Percentiles rank a stretch among this genome's conserved stretches.
Conservation (phyloP, 139 green algal genomes). For the Trebouxia sp. region DNA sequence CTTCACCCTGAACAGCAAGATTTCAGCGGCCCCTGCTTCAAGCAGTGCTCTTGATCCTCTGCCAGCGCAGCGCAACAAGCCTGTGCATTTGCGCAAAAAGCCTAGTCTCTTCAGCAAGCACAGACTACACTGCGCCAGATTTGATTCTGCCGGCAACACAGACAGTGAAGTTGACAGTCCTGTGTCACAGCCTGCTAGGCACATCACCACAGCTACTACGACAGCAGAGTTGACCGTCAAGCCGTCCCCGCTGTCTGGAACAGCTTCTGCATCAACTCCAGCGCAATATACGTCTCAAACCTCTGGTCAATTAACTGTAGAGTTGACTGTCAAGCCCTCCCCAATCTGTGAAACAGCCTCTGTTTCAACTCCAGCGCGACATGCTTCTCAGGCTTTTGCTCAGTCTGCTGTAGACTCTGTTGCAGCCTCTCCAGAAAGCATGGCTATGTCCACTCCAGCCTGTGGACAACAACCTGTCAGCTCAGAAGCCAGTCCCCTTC, state of each 20-base stretch:
- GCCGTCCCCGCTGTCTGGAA: background rate
- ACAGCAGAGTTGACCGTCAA: no score
- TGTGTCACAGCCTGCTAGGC: background rate
- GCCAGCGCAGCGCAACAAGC: no score
- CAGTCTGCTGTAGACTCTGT: background rate
- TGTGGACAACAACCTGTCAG: background rate
- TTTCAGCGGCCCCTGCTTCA: background rate
- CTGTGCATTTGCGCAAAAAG: no score
- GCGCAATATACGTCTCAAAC: background rate
- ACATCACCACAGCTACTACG: background rate
- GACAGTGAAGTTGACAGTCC: slow-evolving; percentile 13
- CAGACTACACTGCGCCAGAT: background rate
- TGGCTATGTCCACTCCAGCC: slow-evolving; percentile 5
- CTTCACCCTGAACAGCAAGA: background rate
- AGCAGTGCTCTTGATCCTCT: no score
- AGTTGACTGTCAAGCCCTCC: background rate
- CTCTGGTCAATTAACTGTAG: background rate
- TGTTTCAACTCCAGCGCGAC: background rate
- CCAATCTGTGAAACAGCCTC: background rate
- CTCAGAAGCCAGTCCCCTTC: background rate
- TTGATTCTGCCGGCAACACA: slow-evolving; percentile 6
- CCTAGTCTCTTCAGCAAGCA: no score
- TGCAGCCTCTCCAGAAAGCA: background rate
- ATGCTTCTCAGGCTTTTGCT: background rate
- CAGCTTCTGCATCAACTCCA: no score